Base-by-base conservation (phyloP, 768 basidiomycete genomes). In the Lactarius vividus region DNA sequence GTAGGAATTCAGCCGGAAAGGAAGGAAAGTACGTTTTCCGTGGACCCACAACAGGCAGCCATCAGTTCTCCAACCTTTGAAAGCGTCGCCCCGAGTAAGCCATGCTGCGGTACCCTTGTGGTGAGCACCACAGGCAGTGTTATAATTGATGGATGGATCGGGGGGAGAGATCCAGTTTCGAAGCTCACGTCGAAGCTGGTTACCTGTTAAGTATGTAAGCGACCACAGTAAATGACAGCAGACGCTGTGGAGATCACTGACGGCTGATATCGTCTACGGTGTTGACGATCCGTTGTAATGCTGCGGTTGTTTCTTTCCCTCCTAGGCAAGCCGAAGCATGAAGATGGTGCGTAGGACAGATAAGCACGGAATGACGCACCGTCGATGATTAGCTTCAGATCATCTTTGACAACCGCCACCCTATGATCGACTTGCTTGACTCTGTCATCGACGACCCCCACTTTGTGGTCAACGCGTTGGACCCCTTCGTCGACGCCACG, bases 101-200 rank as follows among this genome's bases (percentile, higher is more conserved):
- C 61, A 62, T 4, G 16, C 20, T 18, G 61, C 16, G 33, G 37
- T 54, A 23, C 52, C 61, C 15, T 29, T 1, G 4, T 57, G 54
- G 15, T 23, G 55, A 6, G 16, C 29, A 18, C 37, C 42, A 9
- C n/a, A 20, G 1, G 62, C 55, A 10, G 18, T 44, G 6, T 57
- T 31, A 16, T 57, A 46, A 39, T 63, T 63, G 29, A 46, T 18
- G 8, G 55, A 56, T 0, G 55, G 62, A 46, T 63, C 55, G 1
- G 62, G 62, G 5, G 62, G 40, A 35, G 62, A 35, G 13, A 57
- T 10, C 62, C 62, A 63, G 2, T 37, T 33, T 46, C 28, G 35
- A 15, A 64, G 33, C 2, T 33, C 20, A 1, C 20, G 15, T 39
- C 37, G 61, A 5, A 57, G 15, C 10, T 63, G 18, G 28, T 57